Evolutionary conservation across 208 protist genomes (phyloP), one percentile per base, ranked within the genome.

Genomic region (Trypanosoma melophagium): DNA sequence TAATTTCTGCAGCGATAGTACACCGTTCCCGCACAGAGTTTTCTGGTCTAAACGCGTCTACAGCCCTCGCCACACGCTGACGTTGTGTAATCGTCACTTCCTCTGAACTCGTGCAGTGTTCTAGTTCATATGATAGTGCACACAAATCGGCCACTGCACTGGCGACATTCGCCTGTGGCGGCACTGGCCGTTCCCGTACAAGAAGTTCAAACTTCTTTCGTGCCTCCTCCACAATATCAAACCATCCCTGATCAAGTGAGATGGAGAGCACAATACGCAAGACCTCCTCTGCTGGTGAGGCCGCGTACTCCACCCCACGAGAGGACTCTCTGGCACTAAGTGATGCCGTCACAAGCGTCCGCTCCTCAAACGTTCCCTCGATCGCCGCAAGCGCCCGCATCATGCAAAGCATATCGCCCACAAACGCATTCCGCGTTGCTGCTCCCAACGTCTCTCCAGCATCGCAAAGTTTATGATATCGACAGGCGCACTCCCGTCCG

Each of bases 21-120:
- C 73, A 80, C n/a, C 79, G 79, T 68, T 89, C 83, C 60, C 72
- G 53, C 14, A 89, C 83, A 17, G 83, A 71, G 31, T 49, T 61
- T 68, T 83, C 83, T 4, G 83, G 80, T 7, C 83, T 80, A 64
- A 85, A 89, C 9, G 77, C 66, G 52, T 89, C 83, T 25, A 89
- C 81, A 25, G 83, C 79, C 16, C 73, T 60, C 19, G 83, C 83
- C 51, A 89, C 77, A 45, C 77, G 79, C 40, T 79, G 79, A 42
- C 74, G 80, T 75, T 89, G 79, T 62, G 72, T 51, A 50, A 81
- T 42, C 19, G 77, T 86, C 51, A 89, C 60, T 10, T 76, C 64
- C 19, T 45, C 54, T 53, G 76, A 62, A 44, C 60, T 63, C 53
- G 58, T 61, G 7, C 70, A 70, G 40, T 53, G 35, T 59, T 83